Conservation (phyloP, 169 alveolate genomes). For the Perkinsus chesapeaki region DNA sequence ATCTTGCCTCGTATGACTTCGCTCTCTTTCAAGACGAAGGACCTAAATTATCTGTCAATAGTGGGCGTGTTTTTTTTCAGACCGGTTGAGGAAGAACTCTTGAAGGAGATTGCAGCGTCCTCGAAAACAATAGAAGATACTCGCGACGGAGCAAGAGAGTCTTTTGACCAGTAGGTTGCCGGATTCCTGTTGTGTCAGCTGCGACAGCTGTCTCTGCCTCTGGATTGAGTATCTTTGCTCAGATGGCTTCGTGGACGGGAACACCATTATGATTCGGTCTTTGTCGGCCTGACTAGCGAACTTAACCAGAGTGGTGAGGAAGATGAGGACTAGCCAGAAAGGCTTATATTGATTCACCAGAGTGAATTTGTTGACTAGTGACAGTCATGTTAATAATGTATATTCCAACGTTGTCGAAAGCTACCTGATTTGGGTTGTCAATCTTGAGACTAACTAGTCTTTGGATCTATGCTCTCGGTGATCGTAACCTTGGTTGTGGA, state of each 20-base stretch:
- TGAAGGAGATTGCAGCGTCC: background rate
- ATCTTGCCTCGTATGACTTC: too few relatives aligned
- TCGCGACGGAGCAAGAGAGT: background rate
- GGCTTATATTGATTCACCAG: background rate
- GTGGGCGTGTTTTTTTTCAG: background rate
- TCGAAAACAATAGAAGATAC: background rate
- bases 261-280: background rate
- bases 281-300: background rate
- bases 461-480: too few relatives aligned
- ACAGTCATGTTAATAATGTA: background rate
- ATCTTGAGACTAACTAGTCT: too few relatives aligned
- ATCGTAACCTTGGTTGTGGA: too few relatives aligned
- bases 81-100: background rate
- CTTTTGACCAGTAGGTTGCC: background rate
- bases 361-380: background rate
- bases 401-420: too few relatives aligned
- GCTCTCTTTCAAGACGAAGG: too few relatives aligned
- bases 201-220: too few relatives aligned
- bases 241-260: background rate
- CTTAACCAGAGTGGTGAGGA: background rate
- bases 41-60: too few relatives aligned
- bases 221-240: background rate
- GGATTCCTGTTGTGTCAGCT: too few relatives aligned
- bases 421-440: too few relatives aligned
- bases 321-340: background rate